Evolutionary conservation across 2,329 filamentous ascomycete species (phyloP), one percentile per base, ranked within the genome.

Genomic region (Periconia macrospinosa): DNA sequence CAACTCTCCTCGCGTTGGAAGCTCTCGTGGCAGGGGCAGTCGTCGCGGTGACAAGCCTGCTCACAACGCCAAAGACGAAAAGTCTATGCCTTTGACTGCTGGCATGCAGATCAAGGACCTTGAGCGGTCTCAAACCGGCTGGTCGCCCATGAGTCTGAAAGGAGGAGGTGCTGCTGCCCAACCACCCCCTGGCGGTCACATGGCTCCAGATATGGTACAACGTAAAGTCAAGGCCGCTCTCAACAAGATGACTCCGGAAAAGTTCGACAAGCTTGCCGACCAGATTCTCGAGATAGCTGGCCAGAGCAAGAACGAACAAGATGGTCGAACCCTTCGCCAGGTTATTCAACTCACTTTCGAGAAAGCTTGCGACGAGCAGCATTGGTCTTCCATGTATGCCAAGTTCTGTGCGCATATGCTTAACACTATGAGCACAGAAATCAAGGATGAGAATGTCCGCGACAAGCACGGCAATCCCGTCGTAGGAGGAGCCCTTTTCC

Each of bases 201-300:
- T 97, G 78, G 86, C 95, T 61, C 93, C 94, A 20, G 91, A 93
- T 66, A 86, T 94, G 81, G 94, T 99, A 54, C 94, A 99, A 80
- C 88, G 93, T 65, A 99, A 99, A 87, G 94, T 99, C 74, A 99
- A 99, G 87, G 89, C 92, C 60, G 90, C 90, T 57, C 81, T 99
- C 68, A 99, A 99, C 86, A 99, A 99, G 88, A 97, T 99, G 94
- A 97, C 94, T 0, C 94, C 94, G 0, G 94, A 99, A 79, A 99
- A 97, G 72, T 99, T 99, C 68, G 92, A 96, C 73, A 92, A 88
- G 79, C 96, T 99, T 63, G 86, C 94, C 7, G 90, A 92, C 58
- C 92, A 97, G 75, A 96, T 99, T 58, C 83, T 99, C 30, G 83
- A 86, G 50, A 99, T 99, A 72, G 92, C 93, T 27, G 89, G 86